These are phyloP conservation scores for Nissolia schottii DNA, from an alignment of 306 rosid species.

Conservation along the genomic window DNA sequence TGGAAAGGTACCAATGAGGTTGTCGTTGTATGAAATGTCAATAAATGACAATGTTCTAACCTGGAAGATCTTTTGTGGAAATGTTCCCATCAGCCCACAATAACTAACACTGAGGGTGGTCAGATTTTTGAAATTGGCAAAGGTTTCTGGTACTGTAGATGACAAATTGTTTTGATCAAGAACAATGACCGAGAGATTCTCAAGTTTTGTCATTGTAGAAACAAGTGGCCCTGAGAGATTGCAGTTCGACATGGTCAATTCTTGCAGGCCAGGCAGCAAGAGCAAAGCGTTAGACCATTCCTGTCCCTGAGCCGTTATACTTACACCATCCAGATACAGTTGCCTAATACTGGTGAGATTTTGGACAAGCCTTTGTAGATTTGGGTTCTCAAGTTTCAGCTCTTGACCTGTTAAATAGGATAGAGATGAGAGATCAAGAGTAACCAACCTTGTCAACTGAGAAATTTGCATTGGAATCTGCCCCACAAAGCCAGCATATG, in stretches of 20 bases:
- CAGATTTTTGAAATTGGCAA: conserved; percentile 15
- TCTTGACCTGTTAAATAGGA: background rate
- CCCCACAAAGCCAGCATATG: conserved; percentile 32
- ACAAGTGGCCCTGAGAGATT: conserved; percentile 34
- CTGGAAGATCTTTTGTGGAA: conserved; percentile 30
- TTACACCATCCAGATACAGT: conserved; percentile 50
- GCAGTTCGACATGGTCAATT: conserved; percentile 13
- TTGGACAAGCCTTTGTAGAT: conserved; percentile 16
- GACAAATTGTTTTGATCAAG: conserved; percentile 27
- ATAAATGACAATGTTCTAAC: conserved; percentile 10
- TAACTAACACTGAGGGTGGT: background rate
- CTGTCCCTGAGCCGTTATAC: conserved; percentile 26
- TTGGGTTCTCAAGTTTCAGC: conserved; percentile 33
- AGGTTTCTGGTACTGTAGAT: conserved; percentile 25
- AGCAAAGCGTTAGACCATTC: conserved; percentile 42
- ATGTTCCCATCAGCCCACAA: conserved; percentile 27
- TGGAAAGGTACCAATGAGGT: conserved; percentile 31
- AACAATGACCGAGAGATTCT: conserved; percentile 20
- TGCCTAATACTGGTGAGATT: conserved; percentile 31
- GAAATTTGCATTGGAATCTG: conserved; percentile 41
- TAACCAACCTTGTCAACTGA: conserved; percentile 33
- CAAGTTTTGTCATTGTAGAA: conserved; percentile 12
- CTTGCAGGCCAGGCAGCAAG: background rate
- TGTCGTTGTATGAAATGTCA: conserved; percentile 22
- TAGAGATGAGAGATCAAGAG: conserved; percentile 35